These are phyloP conservation scores for Bryoerythrophyllum caledonicum DNA, from an alignment of 225 moss, liverwort and hornwort genomes.

Conservation along the genomic window DNA sequence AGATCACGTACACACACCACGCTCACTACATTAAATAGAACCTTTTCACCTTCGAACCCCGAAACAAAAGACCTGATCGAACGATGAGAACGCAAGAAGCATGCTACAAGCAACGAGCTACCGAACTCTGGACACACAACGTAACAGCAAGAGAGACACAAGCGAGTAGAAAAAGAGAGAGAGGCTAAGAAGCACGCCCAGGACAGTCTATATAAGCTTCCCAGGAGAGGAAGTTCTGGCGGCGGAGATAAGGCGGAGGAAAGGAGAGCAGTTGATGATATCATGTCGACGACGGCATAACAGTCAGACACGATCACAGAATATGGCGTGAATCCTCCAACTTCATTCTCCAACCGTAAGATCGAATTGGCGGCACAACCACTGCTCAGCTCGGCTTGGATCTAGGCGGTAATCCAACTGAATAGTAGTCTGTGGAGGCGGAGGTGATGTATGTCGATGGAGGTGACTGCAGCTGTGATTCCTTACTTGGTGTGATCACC, in stretches of 20 bases:
- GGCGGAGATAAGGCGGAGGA: slow-evolving; percentile 24
- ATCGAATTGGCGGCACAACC: background rate
- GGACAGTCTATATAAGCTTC: background rate
- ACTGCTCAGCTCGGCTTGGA: background rate
- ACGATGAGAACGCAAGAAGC: background rate
- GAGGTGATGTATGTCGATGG: background rate
- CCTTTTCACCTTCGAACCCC: background rate
- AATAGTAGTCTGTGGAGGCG: slow-evolving; percentile 6
- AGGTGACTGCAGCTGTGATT: background rate
- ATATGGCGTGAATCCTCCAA: too few species aligned
- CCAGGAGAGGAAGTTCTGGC: background rate
- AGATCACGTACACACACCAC: background rate
- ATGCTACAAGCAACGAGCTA: background rate
- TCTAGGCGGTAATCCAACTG: background rate
- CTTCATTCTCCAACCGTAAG: too few species aligned
- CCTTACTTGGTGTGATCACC: too few species aligned
- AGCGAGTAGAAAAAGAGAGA: background rate
- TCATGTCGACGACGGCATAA: background rate
- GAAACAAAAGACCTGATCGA: background rate
- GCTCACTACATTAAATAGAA: background rate
- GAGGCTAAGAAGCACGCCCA: background rate
- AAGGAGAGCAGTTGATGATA: background rate
- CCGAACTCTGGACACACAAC: background rate
- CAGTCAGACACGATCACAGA: slow-evolving; percentile 13
- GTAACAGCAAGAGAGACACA: background rate